A percentile compares a stretch with the other conserved stretches of the same genome.
These are phyloP conservation scores for Tuber brumale DNA, from an alignment of 495 filamentous ascomycete species.

Conservation along the genomic window DNA sequence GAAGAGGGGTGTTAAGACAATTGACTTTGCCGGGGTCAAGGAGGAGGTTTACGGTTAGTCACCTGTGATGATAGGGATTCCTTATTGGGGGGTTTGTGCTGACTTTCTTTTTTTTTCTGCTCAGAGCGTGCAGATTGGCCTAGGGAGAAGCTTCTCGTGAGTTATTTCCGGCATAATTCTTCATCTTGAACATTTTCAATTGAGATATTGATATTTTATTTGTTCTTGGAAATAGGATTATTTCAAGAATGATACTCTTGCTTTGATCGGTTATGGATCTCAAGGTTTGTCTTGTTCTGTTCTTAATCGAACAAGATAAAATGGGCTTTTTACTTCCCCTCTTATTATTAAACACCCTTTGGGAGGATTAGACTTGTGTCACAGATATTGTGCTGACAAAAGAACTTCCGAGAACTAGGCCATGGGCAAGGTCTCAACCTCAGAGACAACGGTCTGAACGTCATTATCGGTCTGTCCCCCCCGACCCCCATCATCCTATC, in stretches of 20 bases:
- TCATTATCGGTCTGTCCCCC: conserved; percentile 65
- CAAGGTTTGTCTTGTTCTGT: conserved; percentile 49
- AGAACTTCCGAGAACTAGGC: conserved; percentile 45
- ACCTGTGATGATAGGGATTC: conserved; percentile 11
- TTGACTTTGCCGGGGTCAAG: conserved; percentile 88
- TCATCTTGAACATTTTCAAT: background rate
- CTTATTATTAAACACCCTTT: background rate
- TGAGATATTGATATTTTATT: conserved; percentile 4
- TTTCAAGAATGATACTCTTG: conserved; percentile 99
- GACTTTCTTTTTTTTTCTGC: conserved; percentile 9
- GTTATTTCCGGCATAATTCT: conserved; percentile 42
- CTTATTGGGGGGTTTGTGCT: conserved; percentile 25
- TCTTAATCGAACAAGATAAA: background rate
- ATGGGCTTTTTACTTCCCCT: background rate
- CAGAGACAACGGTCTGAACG: conserved; percentile 97
- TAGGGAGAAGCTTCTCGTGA: conserved; percentile 85
- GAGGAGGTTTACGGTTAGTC: conserved; percentile 82
- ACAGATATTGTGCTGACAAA: background rate
- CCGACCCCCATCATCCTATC: background rate
- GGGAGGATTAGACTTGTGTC: background rate
- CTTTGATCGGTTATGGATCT: conserved; percentile 97
- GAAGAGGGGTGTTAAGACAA: conserved; percentile 77
- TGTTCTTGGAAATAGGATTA: conserved; percentile 45
- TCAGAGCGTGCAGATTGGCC: conserved; percentile 97
- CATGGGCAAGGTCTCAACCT: conserved; percentile 99